Evolutionary conservation across 2,329 filamentous ascomycete species (phyloP).

Genomic region (Sporothrix pallida): DNA sequence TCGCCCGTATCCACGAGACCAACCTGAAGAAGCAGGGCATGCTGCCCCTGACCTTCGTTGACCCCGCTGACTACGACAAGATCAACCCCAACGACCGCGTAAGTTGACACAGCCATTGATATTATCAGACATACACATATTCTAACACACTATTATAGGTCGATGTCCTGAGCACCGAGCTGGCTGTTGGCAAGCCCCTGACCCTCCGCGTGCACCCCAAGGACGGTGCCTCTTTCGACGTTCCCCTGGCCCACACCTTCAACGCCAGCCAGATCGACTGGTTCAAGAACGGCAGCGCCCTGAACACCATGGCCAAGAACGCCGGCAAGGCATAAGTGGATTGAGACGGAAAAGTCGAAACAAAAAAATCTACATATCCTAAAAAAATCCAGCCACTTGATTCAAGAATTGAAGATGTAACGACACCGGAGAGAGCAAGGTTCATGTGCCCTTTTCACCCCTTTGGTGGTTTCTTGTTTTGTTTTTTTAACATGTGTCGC

Average conservation of each 20-base stretch:
- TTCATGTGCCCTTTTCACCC: background rate
- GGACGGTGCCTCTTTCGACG: constrained; percentile 78
- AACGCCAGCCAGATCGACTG: constrained; percentile 97
- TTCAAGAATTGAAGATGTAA: constrained; percentile 12
- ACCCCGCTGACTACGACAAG: constrained; percentile 97
- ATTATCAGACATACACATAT: background rate
- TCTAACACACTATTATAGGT: constrained; percentile 53
- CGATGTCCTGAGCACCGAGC: constrained; percentile 85
- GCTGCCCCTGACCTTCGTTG: constrained; percentile 93
- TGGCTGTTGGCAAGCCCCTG: constrained; percentile 90
- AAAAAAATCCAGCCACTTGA: constrained; percentile 7
- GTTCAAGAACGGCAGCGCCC: constrained; percentile 97
- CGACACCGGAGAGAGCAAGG: constrained; percentile 5
- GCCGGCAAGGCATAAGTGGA: background rate
- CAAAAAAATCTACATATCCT: constrained; percentile 9
- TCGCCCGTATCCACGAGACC: constrained; percentile 99
- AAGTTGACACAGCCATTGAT: constrained; percentile 39
- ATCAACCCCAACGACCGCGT: constrained; percentile 89
- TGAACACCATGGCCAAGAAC: constrained; percentile 96
- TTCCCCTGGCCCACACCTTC: constrained; percentile 92
- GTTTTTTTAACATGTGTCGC: constrained; percentile 16
- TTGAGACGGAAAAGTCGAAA: background rate
- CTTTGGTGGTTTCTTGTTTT: constrained; percentile 2
- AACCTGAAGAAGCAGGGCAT: constrained; percentile 99
- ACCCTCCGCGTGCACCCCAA: constrained; percentile 92